These are phyloP conservation scores for Penicillium sumatraense DNA, from an alignment of 2,329 filamentous ascomycete genomes.

Conservation along the genomic window DNA sequence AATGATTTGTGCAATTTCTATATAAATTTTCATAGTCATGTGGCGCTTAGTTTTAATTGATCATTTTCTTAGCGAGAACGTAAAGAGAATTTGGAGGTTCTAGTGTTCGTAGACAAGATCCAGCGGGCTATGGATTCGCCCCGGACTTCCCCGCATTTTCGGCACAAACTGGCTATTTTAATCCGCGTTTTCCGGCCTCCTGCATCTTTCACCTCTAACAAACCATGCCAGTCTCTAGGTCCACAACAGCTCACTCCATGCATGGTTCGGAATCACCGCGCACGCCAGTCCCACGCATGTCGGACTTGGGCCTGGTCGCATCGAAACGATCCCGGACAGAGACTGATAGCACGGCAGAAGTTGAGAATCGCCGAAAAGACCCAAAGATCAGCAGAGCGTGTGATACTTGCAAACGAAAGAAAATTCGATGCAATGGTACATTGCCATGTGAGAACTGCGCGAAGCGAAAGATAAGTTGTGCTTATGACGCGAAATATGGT, in stretches of 20 bases:
- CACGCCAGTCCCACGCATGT: too few relatives aligned
- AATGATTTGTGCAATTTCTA: too few relatives aligned
- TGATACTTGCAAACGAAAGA: conserved; percentile 44
- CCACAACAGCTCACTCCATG: not conserved
- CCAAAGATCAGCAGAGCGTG: conserved; percentile 25
- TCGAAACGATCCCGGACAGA: not conserved
- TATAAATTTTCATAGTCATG: too few relatives aligned
- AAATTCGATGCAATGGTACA: conserved; percentile 50
- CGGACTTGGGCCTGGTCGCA: not conserved
- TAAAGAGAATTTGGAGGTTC: too few relatives aligned
- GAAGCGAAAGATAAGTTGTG: conserved; percentile 11
- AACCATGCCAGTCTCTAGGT: not conserved
- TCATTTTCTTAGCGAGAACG: too few relatives aligned
- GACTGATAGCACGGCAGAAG: not conserved
- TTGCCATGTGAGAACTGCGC: conserved; percentile 48
- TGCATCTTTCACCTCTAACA: not conserved
- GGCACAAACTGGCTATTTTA: conserved; percentile 29
- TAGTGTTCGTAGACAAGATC: too few relatives aligned
- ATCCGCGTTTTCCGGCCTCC: conserved; percentile 25
- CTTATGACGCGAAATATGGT: conserved; percentile 17
- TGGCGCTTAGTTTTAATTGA: too few relatives aligned
- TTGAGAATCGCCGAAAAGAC: conserved; percentile 23
- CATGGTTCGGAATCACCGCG: not conserved
- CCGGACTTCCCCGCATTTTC: not conserved
- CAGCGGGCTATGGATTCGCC: not conserved